Percentiles rank a stretch among this genome's conserved stretches.
These are phyloP conservation scores for Apiotrichum akiyoshidainum DNA, from an alignment of 1,284 basidiomycete species.

Conservation along the genomic window DNA sequence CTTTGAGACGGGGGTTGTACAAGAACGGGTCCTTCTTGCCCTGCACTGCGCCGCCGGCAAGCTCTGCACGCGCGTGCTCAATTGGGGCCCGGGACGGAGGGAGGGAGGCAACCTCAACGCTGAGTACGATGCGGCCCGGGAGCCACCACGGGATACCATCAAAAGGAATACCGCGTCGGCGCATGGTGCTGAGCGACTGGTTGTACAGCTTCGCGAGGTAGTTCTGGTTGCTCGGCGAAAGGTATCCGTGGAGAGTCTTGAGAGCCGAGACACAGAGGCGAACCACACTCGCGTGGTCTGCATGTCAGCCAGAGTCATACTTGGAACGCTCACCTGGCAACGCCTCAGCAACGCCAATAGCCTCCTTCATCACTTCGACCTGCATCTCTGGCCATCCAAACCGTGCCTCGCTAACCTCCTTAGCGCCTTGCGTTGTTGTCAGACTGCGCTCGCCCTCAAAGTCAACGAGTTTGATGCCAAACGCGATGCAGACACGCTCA, in stretches of 20 bases:
- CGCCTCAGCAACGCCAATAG: conserved; percentile 82
- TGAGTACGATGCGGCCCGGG: conserved; percentile 68
- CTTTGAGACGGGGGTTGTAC: conserved; percentile 71
- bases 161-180: conserved; percentile 65
- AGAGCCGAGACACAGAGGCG: conserved; percentile 61
- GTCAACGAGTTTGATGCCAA: conserved; percentile 12
- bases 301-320: no score
- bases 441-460: conserved; percentile 11
- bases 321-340: conserved; percentile 55
- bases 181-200: conserved; percentile 66
- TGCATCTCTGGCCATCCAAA: conserved; percentile 94
- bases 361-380: conserved; percentile 83
- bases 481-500: conserved; percentile 67
- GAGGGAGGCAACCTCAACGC: conserved; percentile 71
- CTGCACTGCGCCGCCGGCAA: conserved; percentile 6
- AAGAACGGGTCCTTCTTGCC: conserved; percentile 70
- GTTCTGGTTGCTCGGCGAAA: conserved; percentile 69
- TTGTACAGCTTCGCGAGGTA: conserved; percentile 70
- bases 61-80: conserved; percentile 58
- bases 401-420: conserved; percentile 34
- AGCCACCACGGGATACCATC: conserved; percentile 75
- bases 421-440: conserved; percentile 1
- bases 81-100: conserved; percentile 66
- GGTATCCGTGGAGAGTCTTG: conserved; percentile 62
- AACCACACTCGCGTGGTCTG: conserved; percentile 32